A percentile compares a stretch with the other conserved stretches of the same genome.
Evolutionary conservation across 345 rosid species (phyloP).

Genomic region (Lepidium sativum): DNA sequence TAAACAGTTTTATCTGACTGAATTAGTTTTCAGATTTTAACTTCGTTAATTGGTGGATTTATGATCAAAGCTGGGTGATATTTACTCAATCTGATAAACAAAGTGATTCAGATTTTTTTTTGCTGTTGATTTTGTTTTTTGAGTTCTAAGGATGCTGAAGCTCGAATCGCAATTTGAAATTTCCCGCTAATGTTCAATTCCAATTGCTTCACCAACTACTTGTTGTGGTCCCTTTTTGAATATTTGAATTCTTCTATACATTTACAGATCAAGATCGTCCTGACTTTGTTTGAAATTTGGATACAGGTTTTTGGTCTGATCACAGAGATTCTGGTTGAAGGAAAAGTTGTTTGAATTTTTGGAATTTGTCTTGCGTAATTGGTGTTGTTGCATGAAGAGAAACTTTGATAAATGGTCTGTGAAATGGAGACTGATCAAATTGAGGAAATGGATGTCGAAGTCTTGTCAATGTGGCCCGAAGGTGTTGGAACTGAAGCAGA

Average conservation of each 20-base stretch:
- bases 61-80: not conserved
- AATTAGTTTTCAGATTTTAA: not conserved
- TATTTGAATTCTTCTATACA: not conserved
- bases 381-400: conserved; percentile 14
- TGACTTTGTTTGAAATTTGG: not conserved
- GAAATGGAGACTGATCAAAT: conserved; percentile 55
- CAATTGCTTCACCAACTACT: not conserved
- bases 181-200: conserved; percentile 12
- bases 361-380: not conserved
- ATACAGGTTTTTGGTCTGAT: conserved; percentile 11
- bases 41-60: not conserved
- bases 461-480: conserved; percentile 93
- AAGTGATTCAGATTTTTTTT: not conserved
- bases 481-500: conserved; percentile 56
- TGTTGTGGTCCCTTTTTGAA: not conserved
- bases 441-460: conserved; percentile 84
- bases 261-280: not conserved
- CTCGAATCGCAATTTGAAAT: not conserved
- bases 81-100: not conserved
- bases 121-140: too few species aligned
- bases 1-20: not conserved
- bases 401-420: conserved; percentile 31
- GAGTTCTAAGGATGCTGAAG: not conserved
- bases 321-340: conserved; percentile 1
- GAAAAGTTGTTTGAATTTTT: not conserved